Base-by-base conservation (phyloP, 1,284 basidiomycete species). In the Moniliella sp. region DNA sequence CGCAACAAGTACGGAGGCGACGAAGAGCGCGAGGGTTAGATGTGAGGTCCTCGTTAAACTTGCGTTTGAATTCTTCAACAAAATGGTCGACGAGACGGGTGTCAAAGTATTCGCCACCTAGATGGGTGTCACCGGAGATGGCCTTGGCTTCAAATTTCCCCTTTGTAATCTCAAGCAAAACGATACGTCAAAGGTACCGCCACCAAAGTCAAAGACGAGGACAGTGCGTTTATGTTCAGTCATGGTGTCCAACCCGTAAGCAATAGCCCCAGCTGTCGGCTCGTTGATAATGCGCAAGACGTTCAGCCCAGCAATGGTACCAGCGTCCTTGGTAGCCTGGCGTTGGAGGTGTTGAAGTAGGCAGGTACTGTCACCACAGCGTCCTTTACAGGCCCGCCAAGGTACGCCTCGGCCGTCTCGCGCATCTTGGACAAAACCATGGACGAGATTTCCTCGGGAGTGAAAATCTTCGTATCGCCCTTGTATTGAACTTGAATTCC, bases 391-490 rank as follows among this genome's bases (percentile, higher is more conserved):
- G 65, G 64, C 65, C 69, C 69, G 53, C 70, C 69, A 42, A 71
- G 65, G 64, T 73, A 69, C 54, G 69, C 67, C 64, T 72, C 70
- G 34, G 71, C 68, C 52, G 68, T 70, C 63, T 72, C 88, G 74
- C 88, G 93, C 82, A 97, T 93, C 71, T 94, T 97, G 55, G 71
- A 71, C 53, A 97, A 75, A 51, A 97, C 86, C 88, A 97, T 94
- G 47, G 88, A 76, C n/a, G 88, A 94, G 63, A 97, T 88, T 61
- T 72, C 69, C 62, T 70, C 67, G 38, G 70, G 70, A 34, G 67
- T 66, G 64, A 72, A 73, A 39, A 64, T 62, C 67, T 71, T 72
- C 46, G 59, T 64, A 65, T 72, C 69, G 43, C 63, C 63, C 45
- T 68, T 66, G 66, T 72, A 72, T 43, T 68, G 64, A 48, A 72